Evolutionary conservation across 2,329 filamentous ascomycete genomes (phyloP), one percentile per base, ranked within the genome.

Genomic region (Hymenoscyphus linearis): DNA sequence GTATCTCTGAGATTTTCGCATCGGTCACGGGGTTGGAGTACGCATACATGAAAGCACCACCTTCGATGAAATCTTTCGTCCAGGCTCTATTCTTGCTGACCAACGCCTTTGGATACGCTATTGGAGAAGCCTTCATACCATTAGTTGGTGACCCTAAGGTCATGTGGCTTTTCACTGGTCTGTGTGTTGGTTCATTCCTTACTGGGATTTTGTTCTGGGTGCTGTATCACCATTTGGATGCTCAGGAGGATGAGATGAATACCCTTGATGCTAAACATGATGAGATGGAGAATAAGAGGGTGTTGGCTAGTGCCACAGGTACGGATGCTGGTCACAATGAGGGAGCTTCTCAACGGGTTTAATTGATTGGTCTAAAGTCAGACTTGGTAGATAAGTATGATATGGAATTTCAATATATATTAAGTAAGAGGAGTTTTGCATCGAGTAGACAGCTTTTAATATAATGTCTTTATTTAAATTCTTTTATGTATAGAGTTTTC

Each of bases 61-160:
- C 82, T 68, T 90, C 90, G 76, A 92, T 93, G 89, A 87, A 88
- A 67, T 89, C 85, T 0, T 81, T 92, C 31, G 86, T 92, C 7
- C 80, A 83, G 73, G 83, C 84, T 22, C 79, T 91, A 69, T 87
- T 86, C 71, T 79, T 91, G 36, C 85, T 89, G 76, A 90, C 82
- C 66, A 83, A 80, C 60, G 83, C 84, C 0, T 76, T 86, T 63
- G 82, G 81, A 3, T 79, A 78, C 40, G 83, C 83, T 1, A 67
- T 81, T 6, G 76, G 76, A 31, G 74, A 79, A 65, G 77, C 78
- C 0, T 64, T 80, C 25, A 73, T 76, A 25, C 76, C 78, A 0
- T 69, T 75, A 1, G 76, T 77, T 4, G 65, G 63, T n/a, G 77
- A 81, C 64, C 79, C 79, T 0, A 69, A 73, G 5, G 73, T 80